A percentile compares a stretch with the other conserved stretches of the same genome.
phyloP scores from a whole-genome alignment of 305 asterid species.

The Solanum hybrid region DNA sequence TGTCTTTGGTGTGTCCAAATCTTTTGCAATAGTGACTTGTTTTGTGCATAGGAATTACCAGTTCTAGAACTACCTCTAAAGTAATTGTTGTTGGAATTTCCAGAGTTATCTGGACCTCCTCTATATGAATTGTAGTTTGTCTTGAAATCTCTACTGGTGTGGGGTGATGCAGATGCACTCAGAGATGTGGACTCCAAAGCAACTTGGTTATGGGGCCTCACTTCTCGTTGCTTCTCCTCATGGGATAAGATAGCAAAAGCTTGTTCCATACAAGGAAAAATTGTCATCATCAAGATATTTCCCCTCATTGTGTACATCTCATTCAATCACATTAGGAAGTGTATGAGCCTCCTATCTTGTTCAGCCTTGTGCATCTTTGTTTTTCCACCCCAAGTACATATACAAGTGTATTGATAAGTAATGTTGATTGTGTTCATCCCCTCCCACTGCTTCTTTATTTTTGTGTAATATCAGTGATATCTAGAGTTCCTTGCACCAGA shows the following conservation, averaged over 20 bases:
- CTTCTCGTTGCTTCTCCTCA: background rate
- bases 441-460: background rate
- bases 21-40: too few relatives aligned
- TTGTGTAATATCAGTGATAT: background rate
- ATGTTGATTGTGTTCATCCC: background rate
- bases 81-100: too few relatives aligned
- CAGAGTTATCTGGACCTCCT: too few relatives aligned
- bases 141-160: background rate
- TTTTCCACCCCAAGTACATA: background rate
- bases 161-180: background rate
- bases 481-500: too few relatives aligned
- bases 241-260: background rate
- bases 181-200: background rate
- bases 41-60: too few relatives aligned
- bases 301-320: too few relatives aligned
- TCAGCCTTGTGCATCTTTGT: background rate
- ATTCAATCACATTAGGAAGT: background rate
- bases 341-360: background rate
- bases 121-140: too few relatives aligned
- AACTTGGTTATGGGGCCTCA: background rate
- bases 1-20: too few relatives aligned
- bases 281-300: too few relatives aligned
- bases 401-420: background rate
- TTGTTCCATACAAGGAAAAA: background rate
- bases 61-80: too few relatives aligned